phyloP scores from a whole-genome alignment of 208 protist species.

The Wallacemonas sp. region DNA sequence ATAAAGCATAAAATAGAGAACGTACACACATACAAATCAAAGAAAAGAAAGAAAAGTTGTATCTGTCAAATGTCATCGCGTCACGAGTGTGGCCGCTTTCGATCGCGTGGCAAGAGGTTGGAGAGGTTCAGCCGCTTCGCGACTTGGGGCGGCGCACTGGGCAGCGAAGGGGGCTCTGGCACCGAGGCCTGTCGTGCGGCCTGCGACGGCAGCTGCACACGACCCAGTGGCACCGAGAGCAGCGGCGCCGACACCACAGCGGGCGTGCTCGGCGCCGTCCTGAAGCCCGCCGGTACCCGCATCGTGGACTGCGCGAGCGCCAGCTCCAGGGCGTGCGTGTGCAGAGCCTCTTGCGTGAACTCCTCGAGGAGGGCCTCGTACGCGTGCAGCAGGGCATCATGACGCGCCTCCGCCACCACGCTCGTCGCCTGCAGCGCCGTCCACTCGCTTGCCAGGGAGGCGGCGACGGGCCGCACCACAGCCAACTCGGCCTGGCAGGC shows the following conservation, averaged over 20 bases:
- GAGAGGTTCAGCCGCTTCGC: background rate
- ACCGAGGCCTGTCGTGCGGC: too few relatives aligned
- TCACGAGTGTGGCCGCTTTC: background rate
- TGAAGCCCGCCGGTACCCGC: too few relatives aligned
- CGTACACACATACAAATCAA: too few relatives aligned
- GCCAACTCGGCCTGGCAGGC: slow-evolving; percentile 21
- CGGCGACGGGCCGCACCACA: slow-evolving; percentile 22
- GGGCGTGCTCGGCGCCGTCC: background rate
- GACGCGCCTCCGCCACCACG: slow-evolving; percentile 19
- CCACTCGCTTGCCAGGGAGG: slow-evolving; percentile 18
- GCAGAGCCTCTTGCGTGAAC: slow-evolving; percentile 14
- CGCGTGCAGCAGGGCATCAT: slow-evolving; percentile 15
- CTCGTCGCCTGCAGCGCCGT: slow-evolving; percentile 19
- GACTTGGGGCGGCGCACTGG: background rate
- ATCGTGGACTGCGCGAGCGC: background rate
- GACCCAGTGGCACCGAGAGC: too few relatives aligned
- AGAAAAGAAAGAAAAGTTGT: too few relatives aligned
- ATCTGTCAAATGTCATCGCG: too few relatives aligned
- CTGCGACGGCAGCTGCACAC: too few relatives aligned
- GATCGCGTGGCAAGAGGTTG: background rate
- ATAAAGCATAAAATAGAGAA: too few relatives aligned
- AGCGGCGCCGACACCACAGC: too few relatives aligned
- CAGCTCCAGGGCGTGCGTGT: slow-evolving; percentile 18
- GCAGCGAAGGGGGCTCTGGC: too few relatives aligned
- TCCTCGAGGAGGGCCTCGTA: slow-evolving; percentile 30